phyloP scores from a whole-genome alignment of 495 filamentous ascomycete genomes.

The Penicillium diatomitis region DNA sequence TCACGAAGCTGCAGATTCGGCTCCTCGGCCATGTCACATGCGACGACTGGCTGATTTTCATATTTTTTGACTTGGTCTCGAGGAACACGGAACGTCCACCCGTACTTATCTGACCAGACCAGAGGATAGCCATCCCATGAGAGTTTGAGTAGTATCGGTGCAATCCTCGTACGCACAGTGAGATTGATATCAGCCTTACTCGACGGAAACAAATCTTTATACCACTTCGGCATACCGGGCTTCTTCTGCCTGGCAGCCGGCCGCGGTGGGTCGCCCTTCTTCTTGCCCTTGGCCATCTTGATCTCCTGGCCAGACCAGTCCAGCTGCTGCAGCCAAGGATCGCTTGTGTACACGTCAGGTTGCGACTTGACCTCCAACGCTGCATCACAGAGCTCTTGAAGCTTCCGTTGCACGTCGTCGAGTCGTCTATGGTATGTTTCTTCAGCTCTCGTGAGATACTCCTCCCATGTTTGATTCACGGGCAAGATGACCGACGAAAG shows the following conservation, averaged over 20 bases:
- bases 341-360: constrained; percentile 55
- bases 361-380: constrained; percentile 65
- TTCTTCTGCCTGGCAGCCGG: constrained; percentile 80
- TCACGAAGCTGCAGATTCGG: constrained; percentile 51
- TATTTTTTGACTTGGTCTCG: constrained; percentile 53
- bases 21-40: constrained; percentile 72
- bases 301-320: constrained; percentile 93
- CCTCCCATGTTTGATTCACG: constrained; percentile 77
- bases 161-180: constrained; percentile 81
- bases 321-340: constrained; percentile 87
- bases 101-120: constrained; percentile 84
- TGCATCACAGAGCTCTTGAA: constrained; percentile 62
- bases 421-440: constrained; percentile 71
- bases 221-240: constrained; percentile 93
- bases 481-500: constrained; percentile 88
- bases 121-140: constrained; percentile 86
- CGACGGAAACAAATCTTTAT: constrained; percentile 76
- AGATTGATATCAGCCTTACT: constrained; percentile 56
- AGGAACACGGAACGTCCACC: constrained; percentile 84
- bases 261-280: constrained; percentile 67
- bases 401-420: constrained; percentile 61
- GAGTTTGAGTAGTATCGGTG: constrained; percentile 75
- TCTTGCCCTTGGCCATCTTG: constrained; percentile 85
- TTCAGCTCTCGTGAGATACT: constrained; percentile 74
- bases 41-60: constrained; percentile 55